Evolutionary conservation across 108 stramenopile genomes (phyloP), one percentile per base, ranked within the genome.

Genomic region (Cyclotella cryptica): DNA sequence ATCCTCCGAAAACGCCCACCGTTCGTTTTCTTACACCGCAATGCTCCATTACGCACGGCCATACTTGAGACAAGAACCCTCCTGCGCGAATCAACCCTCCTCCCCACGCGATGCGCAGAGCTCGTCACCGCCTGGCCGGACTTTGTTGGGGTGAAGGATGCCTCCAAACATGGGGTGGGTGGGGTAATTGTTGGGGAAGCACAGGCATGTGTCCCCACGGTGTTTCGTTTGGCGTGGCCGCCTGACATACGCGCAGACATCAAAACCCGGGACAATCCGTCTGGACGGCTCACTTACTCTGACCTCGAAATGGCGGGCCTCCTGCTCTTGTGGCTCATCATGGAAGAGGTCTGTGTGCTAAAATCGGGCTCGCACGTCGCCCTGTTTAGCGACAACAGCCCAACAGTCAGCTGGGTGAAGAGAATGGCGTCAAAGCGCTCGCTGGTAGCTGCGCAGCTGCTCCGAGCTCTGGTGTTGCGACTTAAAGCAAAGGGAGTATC

Each of bases 151-250:
- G 26, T 75, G 0, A 45, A 45, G 2, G 74, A 75, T 66, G 63
- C 74, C 7, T 58, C 85, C 8, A 59, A 65, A 0, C 42, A 3
- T 0, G 85, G 85, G 19, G 59, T 59, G 1, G 85, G 80, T 6
- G 85, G 80, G n/a, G 67, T 81, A n/a, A 53, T 75, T 24, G 11
- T 75, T 1, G 74, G 74, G 0, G 74, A 75, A 55, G 0, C 0
- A 3, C 47, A 52, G 3, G 29, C 0, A 27, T 35, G 27, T 21
- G 4, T 54, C 6, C 74, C 74, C 0, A 75, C 64, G 3, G 64
- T 75, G 0, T 75, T 75, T 46, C 62, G 64, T 0, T 1, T 64
- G 21, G 53, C 52, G 22, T 75, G 74, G 74, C 75, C 86, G 0
- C 14, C 54, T 5, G 42, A 65, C 13, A 67, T 88, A 26, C 53